phyloP scores from a whole-genome alignment of 352 stramenopile genomes.

The Pythium monospermum region DNA sequence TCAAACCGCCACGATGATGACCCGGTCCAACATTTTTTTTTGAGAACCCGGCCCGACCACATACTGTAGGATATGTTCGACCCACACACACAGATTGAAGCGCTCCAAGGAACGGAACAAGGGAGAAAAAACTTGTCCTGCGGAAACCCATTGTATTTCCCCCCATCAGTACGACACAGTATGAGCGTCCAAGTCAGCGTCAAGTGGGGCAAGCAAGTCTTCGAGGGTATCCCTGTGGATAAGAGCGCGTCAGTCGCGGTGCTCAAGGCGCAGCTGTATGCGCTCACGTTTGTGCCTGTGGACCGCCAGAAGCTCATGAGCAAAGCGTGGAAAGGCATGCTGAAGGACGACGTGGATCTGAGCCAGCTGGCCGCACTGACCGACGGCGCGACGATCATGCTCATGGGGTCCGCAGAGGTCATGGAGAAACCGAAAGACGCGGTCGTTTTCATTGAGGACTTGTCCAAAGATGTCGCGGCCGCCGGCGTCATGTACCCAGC shows the following conservation, averaged over 20 bases:
- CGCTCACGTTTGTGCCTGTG: conserved; percentile 75
- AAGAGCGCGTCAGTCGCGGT: conserved; percentile 54
- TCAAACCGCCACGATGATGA: no score
- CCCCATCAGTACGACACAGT: conserved; percentile 14
- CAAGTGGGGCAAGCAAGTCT: conserved; percentile 88
- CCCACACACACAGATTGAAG: no score
- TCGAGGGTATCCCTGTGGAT: conserved; percentile 60
- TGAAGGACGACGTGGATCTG: conserved; percentile 81
- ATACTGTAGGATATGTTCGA: no score
- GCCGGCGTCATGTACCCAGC: conserved; percentile 86
- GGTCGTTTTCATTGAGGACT: conserved; percentile 85
- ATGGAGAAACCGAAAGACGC: conserved; percentile 80
- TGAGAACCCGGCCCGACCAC: no score
- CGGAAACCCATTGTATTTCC: not conserved
- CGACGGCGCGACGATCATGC: conserved; percentile 72
- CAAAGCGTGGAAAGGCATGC: conserved; percentile 88
- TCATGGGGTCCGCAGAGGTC: conserved; percentile 94
- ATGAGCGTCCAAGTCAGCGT: conserved; percentile 64
- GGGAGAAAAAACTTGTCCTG: conserved; percentile 1
- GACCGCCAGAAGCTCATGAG: conserved; percentile 88
- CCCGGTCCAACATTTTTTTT: no score
- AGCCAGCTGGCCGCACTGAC: conserved; percentile 46
- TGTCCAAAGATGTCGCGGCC: conserved; percentile 77
- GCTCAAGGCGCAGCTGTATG: conserved; percentile 81
- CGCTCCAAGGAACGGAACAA: conserved; percentile 9